Conservation (phyloP, 1,284 basidiomycete genomes). For the Sporisorium sorghi region DNA sequence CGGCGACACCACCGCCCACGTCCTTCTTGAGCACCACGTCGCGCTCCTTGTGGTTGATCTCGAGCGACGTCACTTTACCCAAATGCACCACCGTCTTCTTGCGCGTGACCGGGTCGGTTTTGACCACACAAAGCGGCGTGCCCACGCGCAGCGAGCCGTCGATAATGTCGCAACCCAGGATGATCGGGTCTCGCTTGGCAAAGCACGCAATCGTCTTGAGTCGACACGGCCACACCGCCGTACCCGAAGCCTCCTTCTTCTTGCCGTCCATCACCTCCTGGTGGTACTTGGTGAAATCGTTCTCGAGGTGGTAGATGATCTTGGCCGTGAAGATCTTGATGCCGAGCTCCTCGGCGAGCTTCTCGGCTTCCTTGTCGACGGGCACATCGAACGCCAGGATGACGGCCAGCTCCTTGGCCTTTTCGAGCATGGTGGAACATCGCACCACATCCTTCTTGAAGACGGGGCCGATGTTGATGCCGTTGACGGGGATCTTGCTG, state of each 20-base stretch:
- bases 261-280: slow-evolving; percentile 92
- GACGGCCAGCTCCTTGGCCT: slow-evolving; percentile 92
- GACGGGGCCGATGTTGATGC: slow-evolving; percentile 97
- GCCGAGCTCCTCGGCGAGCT: slow-evolving; percentile 90
- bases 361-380: slow-evolving; percentile 88
- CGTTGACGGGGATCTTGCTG: slow-evolving; percentile 88
- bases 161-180: slow-evolving; percentile 94
- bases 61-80: slow-evolving; percentile 85
- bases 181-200: slow-evolving; percentile 94
- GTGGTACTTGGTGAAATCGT: slow-evolving; percentile 97
- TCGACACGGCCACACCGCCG: slow-evolving; percentile 96
- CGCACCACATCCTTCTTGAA: slow-evolving; percentile 97
- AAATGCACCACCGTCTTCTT: slow-evolving; percentile 91
- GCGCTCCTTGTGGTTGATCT: slow-evolving; percentile 68
- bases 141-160: slow-evolving; percentile 91
- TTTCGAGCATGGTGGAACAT: slow-evolving; percentile 92
- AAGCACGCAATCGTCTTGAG: slow-evolving; percentile 92
- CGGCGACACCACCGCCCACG: slow-evolving; percentile 93
- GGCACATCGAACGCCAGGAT: slow-evolving; percentile 97
- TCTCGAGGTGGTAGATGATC: slow-evolving; percentile 99
- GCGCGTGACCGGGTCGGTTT: slow-evolving; percentile 83
- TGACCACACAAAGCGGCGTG: slow-evolving; percentile 94
- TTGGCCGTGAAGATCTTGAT: slow-evolving; percentile 95
- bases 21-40: slow-evolving; percentile 91
- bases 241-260: slow-evolving; percentile 88